Evolutionary conservation across 225 moss, liverwort and hornwort genomes (phyloP), one percentile per base, ranked within the genome.

Genomic region (Ulota crispa): DNA sequence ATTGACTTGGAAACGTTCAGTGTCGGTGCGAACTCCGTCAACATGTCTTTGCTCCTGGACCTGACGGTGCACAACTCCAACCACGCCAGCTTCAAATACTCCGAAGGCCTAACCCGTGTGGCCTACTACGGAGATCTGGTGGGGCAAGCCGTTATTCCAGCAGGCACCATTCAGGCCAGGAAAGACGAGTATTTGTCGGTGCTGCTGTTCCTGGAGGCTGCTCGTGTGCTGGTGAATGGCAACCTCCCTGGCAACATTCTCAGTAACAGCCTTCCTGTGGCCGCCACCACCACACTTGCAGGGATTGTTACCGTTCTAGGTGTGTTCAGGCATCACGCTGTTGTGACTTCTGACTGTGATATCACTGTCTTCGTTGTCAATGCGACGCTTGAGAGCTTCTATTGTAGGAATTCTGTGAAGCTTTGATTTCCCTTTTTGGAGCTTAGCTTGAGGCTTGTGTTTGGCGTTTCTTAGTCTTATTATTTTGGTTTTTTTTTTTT

Each of bases 1-100:
- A 83, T 89, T 8, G 85, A 83, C 27, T 76, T 89, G 23, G 89
- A 89, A 66, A 59, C 80, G 14, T 85, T 89, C 15, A 77, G 74
- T 71, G 30, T 83, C 14, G 56, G 80, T 8, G 47, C 42, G 2
- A 16, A 45, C 73, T 82, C 85, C 34, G 70, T 83, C 70, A 83
- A 78, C 83, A 76, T 85, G 78, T 83, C 85, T 13, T 50, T 89
- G 80, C 75, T 87, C 65, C 77, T 87, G 62, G 89, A 85, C 54
- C 11, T 89, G 53, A 89, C 89, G 19, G 75, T 89, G 23, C 20
- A 75, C 80, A 89, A 89, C 64, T 85, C 87, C 65, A 89, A 89
- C 67, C 78, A 60, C 72, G 89, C 62, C 32, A 74, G 78, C 23
- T 89, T 89, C 81, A 57, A 34, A 19, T 85, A 89, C 80, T 66